Conservation (phyloP, 2,329 filamentous ascomycete species). For the Penicillium sp. region DNA sequence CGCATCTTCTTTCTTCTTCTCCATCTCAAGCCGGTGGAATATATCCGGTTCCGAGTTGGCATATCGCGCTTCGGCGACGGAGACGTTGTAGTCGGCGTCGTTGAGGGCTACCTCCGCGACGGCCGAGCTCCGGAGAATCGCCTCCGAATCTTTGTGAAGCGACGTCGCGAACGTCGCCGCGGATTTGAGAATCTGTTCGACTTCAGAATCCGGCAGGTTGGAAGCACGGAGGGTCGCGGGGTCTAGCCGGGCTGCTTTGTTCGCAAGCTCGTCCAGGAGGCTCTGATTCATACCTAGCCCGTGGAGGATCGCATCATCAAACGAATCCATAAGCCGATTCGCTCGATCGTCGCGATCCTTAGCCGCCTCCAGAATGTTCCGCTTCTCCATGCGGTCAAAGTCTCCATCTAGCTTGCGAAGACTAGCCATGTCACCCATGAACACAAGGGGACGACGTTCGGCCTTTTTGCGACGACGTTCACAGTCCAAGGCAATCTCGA, state of each 20-base stretch:
- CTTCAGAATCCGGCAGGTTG: slow-evolving; percentile 43
- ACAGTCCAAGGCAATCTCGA: slow-evolving; percentile 58
- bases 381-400: slow-evolving; percentile 59
- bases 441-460: slow-evolving; percentile 58
- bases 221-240: slow-evolving; percentile 40
- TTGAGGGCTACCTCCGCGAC: slow-evolving; percentile 58
- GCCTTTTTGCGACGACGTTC: slow-evolving; percentile 62
- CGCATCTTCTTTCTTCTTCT: slow-evolving; percentile 57
- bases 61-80: slow-evolving; percentile 59
- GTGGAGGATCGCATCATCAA: slow-evolving; percentile 58
- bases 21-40: slow-evolving; percentile 51
- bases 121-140: slow-evolving; percentile 55
- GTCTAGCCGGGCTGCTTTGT: slow-evolving; percentile 50
- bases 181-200: slow-evolving; percentile 48
- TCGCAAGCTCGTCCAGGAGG: slow-evolving; percentile 56
- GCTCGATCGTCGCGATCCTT: slow-evolving; percentile 57
- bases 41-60: slow-evolving; percentile 51
- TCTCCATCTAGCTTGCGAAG: slow-evolving; percentile 58
- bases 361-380: slow-evolving; percentile 56
- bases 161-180: slow-evolving; percentile 47
- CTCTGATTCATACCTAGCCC: slow-evolving; percentile 60
- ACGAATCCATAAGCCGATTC: slow-evolving; percentile 57
- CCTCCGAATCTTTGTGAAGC: slow-evolving; percentile 52
- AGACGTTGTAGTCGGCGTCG: slow-evolving; percentile 59
- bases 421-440: slow-evolving; percentile 57